Conservation (phyloP, 1,284 basidiomycete genomes). For the Ceratobasidium sp. region DNA sequence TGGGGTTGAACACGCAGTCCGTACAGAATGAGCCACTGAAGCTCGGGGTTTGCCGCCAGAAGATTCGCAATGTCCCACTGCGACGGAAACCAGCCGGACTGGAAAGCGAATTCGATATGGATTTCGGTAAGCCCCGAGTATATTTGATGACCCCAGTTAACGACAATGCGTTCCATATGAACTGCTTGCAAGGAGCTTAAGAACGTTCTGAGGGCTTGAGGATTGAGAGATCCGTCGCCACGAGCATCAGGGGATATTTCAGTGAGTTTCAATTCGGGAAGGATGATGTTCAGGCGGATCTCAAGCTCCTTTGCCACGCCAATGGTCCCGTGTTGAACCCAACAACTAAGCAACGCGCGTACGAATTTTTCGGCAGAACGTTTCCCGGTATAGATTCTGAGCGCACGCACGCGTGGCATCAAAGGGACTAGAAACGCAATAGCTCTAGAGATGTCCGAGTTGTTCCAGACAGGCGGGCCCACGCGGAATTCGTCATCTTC, state of each 20-base stretch:
- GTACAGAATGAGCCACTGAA: neutral
- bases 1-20: neutral
- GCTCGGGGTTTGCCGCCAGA: neutral
- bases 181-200: neutral
- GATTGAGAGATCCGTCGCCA: neutral
- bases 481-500: neutral
- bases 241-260: neutral
- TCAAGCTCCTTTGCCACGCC: neutral
- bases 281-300: neutral
- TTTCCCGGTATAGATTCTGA: neutral
- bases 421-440: neutral
- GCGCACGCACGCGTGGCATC: constrained; percentile 8
- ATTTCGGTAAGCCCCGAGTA: neutral
- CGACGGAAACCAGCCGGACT: neutral
- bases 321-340: neutral
- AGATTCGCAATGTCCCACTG: neutral
- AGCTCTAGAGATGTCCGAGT: neutral
- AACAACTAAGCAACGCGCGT: neutral
- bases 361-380: neutral
- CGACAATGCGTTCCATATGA: neutral
- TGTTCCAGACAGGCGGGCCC: too few species aligned
- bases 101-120: neutral
- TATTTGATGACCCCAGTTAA: neutral
- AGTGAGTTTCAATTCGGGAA: neutral
- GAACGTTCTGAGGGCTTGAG: neutral